Evolutionary conservation across 352 stramenopile genomes (phyloP), one percentile per base, ranked within the genome.

Genomic region (Phytopythium ostracodes): DNA sequence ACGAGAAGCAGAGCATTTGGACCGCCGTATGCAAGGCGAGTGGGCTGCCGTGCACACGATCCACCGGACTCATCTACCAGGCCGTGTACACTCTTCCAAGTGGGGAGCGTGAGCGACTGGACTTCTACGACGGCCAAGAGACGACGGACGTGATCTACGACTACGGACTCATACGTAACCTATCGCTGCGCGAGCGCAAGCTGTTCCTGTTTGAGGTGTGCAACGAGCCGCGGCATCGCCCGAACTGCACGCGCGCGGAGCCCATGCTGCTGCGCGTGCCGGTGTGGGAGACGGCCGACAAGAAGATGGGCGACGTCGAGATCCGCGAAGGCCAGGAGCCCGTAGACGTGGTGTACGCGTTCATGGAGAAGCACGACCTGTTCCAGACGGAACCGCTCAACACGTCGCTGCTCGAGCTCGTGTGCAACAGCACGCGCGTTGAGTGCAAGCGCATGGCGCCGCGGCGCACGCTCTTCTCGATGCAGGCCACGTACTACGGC

Each of bases 331-430:
- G 77, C 29, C 85, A 94, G 65, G 85, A 94, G 62, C 85, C 85
- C 9, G 63, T 92, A 2, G 85, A 94, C 52, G 72, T 88, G 35
- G 81, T 94, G n/a, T 92, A 94, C 59, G 77, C 85, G 20, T 94
- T 94, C 55, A 76, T 94, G 58, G 85, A 94, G 49, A 94, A 94
- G 58, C 85, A 94, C 68, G 85, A 94, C 49, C 53, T 94, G 27
- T 92, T 94, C 64, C 85, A 94, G 62, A 89, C 85, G 6, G 82
- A 71, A 31, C 85, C 85, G 46, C 67, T 94, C 57, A 94, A 94
- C 72, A 89, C 79, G 49, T 80, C 79, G 11, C 59, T 94, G 24
- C 60, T 87, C 2, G 67, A 86, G 60, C 65, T 87, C 15, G 81
- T 89, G 11, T 94, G 85, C 68, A 90, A 88, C 59, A 89, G 66